Evolutionary conservation across 345 rosid species (phyloP).

Genomic region (Populus tremula): DNA sequence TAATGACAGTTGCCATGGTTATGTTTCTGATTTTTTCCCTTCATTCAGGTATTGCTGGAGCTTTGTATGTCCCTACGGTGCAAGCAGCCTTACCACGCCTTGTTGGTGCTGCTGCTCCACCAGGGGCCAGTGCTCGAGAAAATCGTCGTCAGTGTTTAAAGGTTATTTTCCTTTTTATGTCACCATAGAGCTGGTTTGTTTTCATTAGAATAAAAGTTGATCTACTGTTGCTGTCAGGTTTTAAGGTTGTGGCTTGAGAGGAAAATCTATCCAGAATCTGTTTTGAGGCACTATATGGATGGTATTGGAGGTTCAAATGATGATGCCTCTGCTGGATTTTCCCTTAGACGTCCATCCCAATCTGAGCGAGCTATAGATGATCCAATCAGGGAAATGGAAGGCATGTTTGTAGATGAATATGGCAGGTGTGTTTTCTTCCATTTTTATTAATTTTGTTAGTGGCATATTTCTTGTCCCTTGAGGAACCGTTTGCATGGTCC

Average conservation of each 20-base stretch:
- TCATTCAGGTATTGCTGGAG: slow-evolving; percentile 71
- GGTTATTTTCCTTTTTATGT: slow-evolving; percentile 38
- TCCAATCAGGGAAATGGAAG: slow-evolving; percentile 97
- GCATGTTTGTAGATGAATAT: slow-evolving; percentile 97
- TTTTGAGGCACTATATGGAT: slow-evolving; percentile 71
- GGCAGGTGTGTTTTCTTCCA: slow-evolving; percentile 64
- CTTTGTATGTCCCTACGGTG: slow-evolving; percentile 75
- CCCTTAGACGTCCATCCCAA: slow-evolving; percentile 79
- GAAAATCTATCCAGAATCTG: slow-evolving; percentile 79
- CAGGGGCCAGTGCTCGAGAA: slow-evolving; percentile 81
- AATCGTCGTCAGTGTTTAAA: slow-evolving; percentile 96
- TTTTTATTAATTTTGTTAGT: not conserved
- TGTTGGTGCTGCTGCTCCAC: slow-evolving; percentile 89
- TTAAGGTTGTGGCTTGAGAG: slow-evolving; percentile 86
- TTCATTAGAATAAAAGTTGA: slow-evolving; percentile 20
- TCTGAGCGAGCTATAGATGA: slow-evolving; percentile 91
- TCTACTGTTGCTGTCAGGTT: slow-evolving; percentile 49
- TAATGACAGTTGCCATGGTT: not conserved
- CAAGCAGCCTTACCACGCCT: slow-evolving; percentile 94
- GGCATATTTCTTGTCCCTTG: not conserved
- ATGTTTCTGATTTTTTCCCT: not conserved
- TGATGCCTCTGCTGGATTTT: slow-evolving; percentile 55
- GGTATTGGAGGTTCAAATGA: slow-evolving; percentile 77
- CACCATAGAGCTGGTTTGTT: not conserved
- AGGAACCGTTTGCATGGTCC: not conserved